Conservation (phyloP, 148 eudicot genomes). For the Euryodendron excelsum region DNA sequence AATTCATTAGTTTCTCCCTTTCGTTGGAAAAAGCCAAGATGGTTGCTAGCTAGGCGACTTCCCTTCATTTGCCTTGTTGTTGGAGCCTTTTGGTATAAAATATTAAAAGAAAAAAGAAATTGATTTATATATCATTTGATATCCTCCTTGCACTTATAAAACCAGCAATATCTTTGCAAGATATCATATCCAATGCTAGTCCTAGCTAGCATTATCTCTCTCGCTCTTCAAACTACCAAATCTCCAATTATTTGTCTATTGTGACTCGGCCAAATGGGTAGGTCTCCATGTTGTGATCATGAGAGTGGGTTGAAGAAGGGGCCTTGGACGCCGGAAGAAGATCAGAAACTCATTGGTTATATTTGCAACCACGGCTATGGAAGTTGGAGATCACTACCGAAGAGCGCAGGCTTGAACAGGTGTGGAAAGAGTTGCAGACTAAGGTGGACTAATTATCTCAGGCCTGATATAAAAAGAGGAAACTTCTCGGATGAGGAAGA, state of each 20-base stretch:
- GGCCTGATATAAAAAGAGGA: conserved; percentile 58
- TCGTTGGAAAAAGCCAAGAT: no score
- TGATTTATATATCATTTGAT: no score
- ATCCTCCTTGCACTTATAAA: background rate
- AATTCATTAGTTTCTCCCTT: background rate
- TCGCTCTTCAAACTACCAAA: no score
- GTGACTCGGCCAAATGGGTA: conserved; percentile 36
- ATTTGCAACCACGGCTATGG: conserved; percentile 51
- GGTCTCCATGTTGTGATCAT: conserved; percentile 40
- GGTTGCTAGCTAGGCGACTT: no score
- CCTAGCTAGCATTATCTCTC: background rate
- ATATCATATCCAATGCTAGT: background rate
- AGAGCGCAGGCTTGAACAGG: conserved; percentile 44
- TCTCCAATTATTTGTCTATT: background rate
- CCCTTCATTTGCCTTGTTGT: no score
- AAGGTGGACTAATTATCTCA: conserved; percentile 56
- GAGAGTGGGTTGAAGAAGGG: conserved; percentile 50
- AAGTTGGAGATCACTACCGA: conserved; percentile 56
- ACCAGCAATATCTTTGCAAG: background rate
- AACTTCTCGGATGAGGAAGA: conserved; percentile 50
- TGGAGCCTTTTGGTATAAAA: no score
- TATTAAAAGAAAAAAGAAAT: no score
- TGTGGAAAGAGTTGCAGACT: conserved; percentile 65
- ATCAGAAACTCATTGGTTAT: conserved; percentile 42
- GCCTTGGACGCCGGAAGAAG: conserved; percentile 62